A percentile compares a stretch with the other conserved stretches of the same genome.
Evolutionary conservation across 169 alveolate genomes (phyloP).

Genomic region (Cryptosporidium ryanae): DNA sequence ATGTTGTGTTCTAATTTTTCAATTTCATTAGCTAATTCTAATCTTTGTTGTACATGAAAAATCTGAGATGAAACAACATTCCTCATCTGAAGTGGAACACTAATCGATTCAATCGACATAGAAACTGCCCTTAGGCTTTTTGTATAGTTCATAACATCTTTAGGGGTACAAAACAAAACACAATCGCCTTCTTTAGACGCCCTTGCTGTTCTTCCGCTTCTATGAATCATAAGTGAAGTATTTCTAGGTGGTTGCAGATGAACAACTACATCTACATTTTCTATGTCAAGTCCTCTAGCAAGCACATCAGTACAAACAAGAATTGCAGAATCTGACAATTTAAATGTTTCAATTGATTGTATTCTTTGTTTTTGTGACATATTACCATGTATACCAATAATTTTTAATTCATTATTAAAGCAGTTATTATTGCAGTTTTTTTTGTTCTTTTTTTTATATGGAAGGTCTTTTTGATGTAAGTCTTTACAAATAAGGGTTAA

Average conservation of each 20-base stretch:
- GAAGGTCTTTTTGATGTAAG: slow-evolving; percentile 56
- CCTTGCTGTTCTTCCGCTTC: slow-evolving; percentile 98
- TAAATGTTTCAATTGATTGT: slow-evolving; percentile 83
- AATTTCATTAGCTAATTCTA: slow-evolving; percentile 78
- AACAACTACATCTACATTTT: slow-evolving; percentile 95
- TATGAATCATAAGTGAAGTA: slow-evolving; percentile 92
- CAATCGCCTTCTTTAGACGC: slow-evolving; percentile 83
- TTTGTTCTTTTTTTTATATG: slow-evolving; percentile 71
- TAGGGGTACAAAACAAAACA: slow-evolving; percentile 81
- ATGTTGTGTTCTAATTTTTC: slow-evolving; percentile 69
- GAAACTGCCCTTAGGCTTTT: slow-evolving; percentile 43
- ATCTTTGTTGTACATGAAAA: slow-evolving; percentile 46
- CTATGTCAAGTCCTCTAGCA: slow-evolving; percentile 98
- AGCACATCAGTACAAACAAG: slow-evolving; percentile 95
- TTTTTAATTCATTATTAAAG: slow-evolving; percentile 4
- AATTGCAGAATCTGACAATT: slow-evolving; percentile 78
- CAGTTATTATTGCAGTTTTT: slow-evolving; percentile 29
- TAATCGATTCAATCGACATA: slow-evolving; percentile 34
- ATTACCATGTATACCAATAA: slow-evolving; percentile 80
- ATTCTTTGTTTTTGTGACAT: slow-evolving; percentile 83
- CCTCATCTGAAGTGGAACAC: background rate
- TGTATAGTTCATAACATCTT: slow-evolving; percentile 78
- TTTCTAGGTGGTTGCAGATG: slow-evolving; percentile 96
- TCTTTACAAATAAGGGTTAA: slow-evolving; percentile 40
- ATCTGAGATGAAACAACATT: slow-evolving; percentile 31